Base-by-base conservation (phyloP, 495 filamentous ascomycete genomes). In the Annulohypoxylon bovei region DNA sequence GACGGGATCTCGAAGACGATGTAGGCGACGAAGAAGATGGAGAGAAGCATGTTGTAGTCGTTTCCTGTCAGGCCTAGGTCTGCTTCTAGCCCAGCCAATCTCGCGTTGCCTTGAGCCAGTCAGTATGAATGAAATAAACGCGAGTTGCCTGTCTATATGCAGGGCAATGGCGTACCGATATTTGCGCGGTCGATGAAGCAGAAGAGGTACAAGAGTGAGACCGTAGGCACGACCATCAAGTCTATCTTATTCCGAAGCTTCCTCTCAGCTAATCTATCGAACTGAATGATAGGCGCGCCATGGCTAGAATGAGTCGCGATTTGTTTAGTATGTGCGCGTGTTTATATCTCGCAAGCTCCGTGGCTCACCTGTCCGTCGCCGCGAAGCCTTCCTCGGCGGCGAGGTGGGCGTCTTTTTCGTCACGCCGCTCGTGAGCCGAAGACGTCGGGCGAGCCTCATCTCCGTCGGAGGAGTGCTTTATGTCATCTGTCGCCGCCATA, bases 1-100 rank as follows among this genome's bases (percentile, higher is more conserved):
- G 82, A 86, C 4, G 89, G 90, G 6, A 92, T 82, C 74, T 92
- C 88, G 66, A 92, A 90, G 32, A 89, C 62, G 37, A 87, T 84
- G 73, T 93, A 94, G 18, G 89, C 87, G 71, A 94, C 87, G 78
- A 91, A 93, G 70, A 88, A 88, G 42, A 84, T 68, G 58, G 84
- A 83, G 42, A 91, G 86, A 23, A 90, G 84, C 53, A 84, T 81
- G 66, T 93, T 91, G 75, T 92, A 94, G 72, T 93, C 89, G 70
- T 89, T 82, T 14, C 88, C 89, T 0, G 77, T 80, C 77, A 93
- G 79, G 49, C 83, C 57, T n/a, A 93, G 75, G 66, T 91, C 88
- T 6, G 79, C 80, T 23, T 86, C 80, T 40, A 93, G 75, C 4
- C 89, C 90, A 61, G 89, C 88, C 30, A 93, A 72, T 49, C 74